phyloP scores from a whole-genome alignment of 768 basidiomycete genomes.

The Leucocoprinus birnbaumii region DNA sequence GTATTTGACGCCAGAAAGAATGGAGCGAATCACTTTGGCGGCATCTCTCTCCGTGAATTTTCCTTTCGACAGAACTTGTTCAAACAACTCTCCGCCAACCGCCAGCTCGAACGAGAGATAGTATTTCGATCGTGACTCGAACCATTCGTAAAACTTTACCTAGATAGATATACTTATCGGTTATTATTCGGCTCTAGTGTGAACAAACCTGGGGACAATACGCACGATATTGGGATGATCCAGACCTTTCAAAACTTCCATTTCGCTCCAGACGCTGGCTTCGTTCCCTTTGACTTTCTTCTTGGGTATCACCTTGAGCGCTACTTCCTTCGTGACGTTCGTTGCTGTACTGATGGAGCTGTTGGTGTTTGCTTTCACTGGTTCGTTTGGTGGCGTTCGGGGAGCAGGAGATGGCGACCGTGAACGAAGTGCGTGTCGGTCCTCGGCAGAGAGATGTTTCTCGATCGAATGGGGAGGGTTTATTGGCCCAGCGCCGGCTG shows the following conservation, averaged over 20 bases:
- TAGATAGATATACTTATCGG: slow-evolving; percentile 23
- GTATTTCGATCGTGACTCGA: slow-evolving; percentile 91
- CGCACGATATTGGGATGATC: slow-evolving; percentile 90
- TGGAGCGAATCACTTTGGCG: slow-evolving; percentile 72
- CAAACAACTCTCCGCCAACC: slow-evolving; percentile 92
- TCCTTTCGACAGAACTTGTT: slow-evolving; percentile 78
- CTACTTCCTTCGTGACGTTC: slow-evolving; percentile 65
- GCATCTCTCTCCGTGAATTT: slow-evolving; percentile 96
- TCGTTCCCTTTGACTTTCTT: slow-evolving; percentile 95
- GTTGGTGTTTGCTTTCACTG: slow-evolving; percentile 18
- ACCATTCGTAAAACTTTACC: slow-evolving; percentile 97
- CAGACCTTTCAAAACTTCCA: slow-evolving; percentile 87
- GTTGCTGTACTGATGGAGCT: slow-evolving; percentile 16
- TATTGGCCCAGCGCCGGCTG: slow-evolving; percentile 27
- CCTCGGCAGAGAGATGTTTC: slow-evolving; percentile 13
- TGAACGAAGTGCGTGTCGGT: slow-evolving; percentile 18
- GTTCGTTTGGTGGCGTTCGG: slow-evolving; percentile 15
- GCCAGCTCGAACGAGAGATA: slow-evolving; percentile 96
- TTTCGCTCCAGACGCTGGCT: slow-evolving; percentile 85
- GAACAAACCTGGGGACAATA: slow-evolving; percentile 9
- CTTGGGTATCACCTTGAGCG: slow-evolving; percentile 90
- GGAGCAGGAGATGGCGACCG: slow-evolving; percentile 20
- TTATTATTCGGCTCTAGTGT: not conserved
- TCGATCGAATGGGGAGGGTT: slow-evolving; percentile 14
- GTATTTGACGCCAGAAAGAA: slow-evolving; percentile 84